Percentiles rank a stretch among this genome's conserved stretches.
phyloP scores from a whole-genome alignment of 805 yeast genomes.

The Monosporozyma aerobia region DNA sequence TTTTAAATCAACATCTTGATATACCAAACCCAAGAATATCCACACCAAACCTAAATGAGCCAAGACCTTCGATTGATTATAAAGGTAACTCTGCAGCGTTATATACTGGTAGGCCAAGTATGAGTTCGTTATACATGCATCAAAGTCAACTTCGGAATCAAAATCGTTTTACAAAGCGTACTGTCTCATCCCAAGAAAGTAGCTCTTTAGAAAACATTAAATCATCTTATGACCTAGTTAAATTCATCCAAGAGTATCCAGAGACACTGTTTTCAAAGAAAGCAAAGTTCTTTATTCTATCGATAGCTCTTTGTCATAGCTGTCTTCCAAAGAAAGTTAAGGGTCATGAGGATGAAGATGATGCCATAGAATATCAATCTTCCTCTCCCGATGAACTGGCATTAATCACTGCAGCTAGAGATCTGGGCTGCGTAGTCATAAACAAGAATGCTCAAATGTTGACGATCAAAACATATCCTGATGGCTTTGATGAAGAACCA shows the following conservation, averaged over 20 bases:
- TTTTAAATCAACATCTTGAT: slow-evolving; percentile 4
- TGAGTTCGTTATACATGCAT: slow-evolving; percentile 34
- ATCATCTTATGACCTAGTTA: slow-evolving; percentile 58
- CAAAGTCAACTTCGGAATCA: not conserved
- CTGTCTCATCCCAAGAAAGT: slow-evolving; percentile 1
- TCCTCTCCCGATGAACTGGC: slow-evolving; percentile 97
- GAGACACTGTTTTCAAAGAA: slow-evolving; percentile 56
- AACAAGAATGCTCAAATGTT: slow-evolving; percentile 55
- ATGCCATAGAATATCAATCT: slow-evolving; percentile 71
- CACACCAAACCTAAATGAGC: not conserved
- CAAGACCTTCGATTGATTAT: slow-evolving; percentile 33
- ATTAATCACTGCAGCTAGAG: slow-evolving; percentile 86
- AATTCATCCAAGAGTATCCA: slow-evolving; percentile 65
- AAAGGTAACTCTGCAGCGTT: slow-evolving; percentile 34
- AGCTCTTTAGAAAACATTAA: slow-evolving; percentile 29
- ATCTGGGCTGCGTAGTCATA: slow-evolving; percentile 79
- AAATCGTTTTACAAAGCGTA: not conserved
- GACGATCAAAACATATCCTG: slow-evolving; percentile 69
- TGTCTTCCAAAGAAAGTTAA: slow-evolving; percentile 58
- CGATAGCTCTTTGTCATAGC: slow-evolving; percentile 81
- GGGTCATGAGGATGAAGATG: slow-evolving; percentile 27
- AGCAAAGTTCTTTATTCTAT: slow-evolving; percentile 70
- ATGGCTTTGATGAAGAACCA: slow-evolving; percentile 64
- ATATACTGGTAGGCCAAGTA: slow-evolving; percentile 48
- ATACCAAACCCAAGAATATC: slow-evolving; percentile 5